Base-by-base conservation (phyloP, 768 basidiomycete species). In the Russula dissimulans region DNA sequence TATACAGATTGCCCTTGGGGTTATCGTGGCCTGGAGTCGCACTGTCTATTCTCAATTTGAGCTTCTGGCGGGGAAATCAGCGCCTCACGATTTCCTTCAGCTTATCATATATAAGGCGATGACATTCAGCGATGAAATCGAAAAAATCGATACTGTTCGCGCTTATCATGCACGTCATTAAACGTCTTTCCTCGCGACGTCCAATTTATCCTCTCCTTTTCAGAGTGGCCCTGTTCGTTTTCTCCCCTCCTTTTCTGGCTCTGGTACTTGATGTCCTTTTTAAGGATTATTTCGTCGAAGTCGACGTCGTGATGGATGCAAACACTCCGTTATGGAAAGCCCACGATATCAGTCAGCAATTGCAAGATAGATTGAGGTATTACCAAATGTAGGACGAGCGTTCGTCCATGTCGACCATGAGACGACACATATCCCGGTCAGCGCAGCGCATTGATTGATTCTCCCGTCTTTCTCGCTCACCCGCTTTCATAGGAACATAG, bases 321-420 rank as follows among this genome's bases (percentile, higher is more conserved):
- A 83, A 83, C 59, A 97, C 93, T 29, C 91, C 93, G 0, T 75
- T 98, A 1, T 91, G 87, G 85, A 86, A 85, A 71, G 90, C 91
- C 18, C 91, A 93, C 69, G 91, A 93, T 70, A 69, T 91, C 60
- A 87, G 87, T 66, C 90, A 93, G 71, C 79, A 86, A 63, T 73
- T 93, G 17, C 91, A 93, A 69, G 91, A 93, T 69, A 91, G 73
- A 84, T 97, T 49, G 94, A 97, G 69, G 81, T 83, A 15, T 75
- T 97, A 42, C 91, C 93, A 3, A 88, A 91, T 67, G 94, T 97
- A 45, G 93, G 90, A 63, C 78, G 94, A 41, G 94, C 94, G 41
- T 97, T 95, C 71, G 92, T 97, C 29, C 94, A 97, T 69, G 91
- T 95, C 60, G 94, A 97, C 73, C 87, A 95, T 68, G 94, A 95